Conservation (phyloP, 1,284 basidiomycete species). For the Austroboletus olivaceoglutinosus region DNA sequence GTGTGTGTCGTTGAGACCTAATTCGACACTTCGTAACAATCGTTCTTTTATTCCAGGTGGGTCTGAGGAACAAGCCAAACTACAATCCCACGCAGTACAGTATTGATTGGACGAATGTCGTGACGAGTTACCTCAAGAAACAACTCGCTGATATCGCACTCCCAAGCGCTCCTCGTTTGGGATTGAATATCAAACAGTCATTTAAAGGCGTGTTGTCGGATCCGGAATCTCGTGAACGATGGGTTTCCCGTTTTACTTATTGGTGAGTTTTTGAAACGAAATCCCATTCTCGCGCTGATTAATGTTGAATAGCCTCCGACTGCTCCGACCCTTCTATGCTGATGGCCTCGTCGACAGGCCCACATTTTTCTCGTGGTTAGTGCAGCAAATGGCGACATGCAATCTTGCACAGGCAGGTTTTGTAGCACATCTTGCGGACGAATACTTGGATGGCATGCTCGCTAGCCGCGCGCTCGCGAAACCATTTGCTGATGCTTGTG, state of each 20-base stretch:
- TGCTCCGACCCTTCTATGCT: constrained; percentile 76
- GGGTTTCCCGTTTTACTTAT: constrained; percentile 82
- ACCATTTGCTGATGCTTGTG: constrained; percentile 65
- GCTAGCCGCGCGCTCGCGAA: constrained; percentile 60
- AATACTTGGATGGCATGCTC: constrained; percentile 76
- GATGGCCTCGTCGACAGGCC: constrained; percentile 82
- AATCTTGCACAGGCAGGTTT: constrained; percentile 88
- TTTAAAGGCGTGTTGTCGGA: constrained; percentile 78
- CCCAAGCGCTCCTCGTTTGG: constrained; percentile 72
- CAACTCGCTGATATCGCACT: constrained; percentile 83
- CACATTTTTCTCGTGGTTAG: constrained; percentile 81
- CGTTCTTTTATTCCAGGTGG: constrained; percentile 45
- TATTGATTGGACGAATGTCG: constrained; percentile 84
- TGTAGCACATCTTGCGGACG: constrained; percentile 72
- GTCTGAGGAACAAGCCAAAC: constrained; percentile 67
- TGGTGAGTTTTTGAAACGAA: constrained; percentile 47
- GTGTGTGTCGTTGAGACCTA: constrained; percentile 37
- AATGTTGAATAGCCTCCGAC: constrained; percentile 52
- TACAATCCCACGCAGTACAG: constrained; percentile 85
- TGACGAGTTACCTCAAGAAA: constrained; percentile 87
- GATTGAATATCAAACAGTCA: constrained; percentile 74
- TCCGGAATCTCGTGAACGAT: constrained; percentile 63
- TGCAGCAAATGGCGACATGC: constrained; percentile 71
- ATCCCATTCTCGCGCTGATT: constrained; percentile 7
- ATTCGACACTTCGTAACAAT: not conserved